These are phyloP conservation scores for Cryoendolithus antarcticus DNA, from an alignment of 2,329 filamentous ascomycete species.

Conservation along the genomic window DNA sequence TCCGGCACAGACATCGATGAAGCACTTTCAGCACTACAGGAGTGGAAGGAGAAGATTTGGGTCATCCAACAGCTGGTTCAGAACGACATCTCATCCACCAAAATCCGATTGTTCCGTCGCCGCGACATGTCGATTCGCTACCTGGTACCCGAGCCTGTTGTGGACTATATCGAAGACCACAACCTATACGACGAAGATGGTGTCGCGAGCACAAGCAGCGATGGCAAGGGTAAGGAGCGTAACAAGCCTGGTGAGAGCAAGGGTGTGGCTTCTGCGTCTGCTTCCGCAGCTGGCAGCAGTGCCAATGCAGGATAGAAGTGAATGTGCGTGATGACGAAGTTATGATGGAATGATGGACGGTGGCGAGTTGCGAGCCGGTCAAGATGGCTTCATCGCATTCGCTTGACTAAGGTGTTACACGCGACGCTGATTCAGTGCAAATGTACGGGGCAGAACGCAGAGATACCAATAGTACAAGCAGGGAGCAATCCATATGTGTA, in stretches of 20 bases:
- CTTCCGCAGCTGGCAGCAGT: too few relatives aligned
- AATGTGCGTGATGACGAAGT: too few relatives aligned
- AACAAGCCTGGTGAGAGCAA: slow-evolving; percentile 19
- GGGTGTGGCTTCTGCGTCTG: slow-evolving; percentile 1
- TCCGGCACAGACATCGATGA: slow-evolving; percentile 81
- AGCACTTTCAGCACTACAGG: slow-evolving; percentile 66
- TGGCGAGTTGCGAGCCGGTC: too few relatives aligned
- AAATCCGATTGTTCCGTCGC: slow-evolving; percentile 70
- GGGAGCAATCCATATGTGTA: too few relatives aligned
- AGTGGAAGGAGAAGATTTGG: slow-evolving; percentile 75
- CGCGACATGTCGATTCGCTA: slow-evolving; percentile 75
- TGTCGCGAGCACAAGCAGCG: slow-evolving; percentile 13
- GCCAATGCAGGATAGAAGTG: too few relatives aligned
- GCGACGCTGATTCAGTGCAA: too few relatives aligned
- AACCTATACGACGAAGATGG: slow-evolving; percentile 27
- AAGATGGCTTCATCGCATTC: too few relatives aligned
- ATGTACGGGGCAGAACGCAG: too few relatives aligned
- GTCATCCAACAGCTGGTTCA: slow-evolving; percentile 81
- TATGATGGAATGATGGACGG: too few relatives aligned
- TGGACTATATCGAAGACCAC: slow-evolving; percentile 37
- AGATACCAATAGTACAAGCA: too few relatives aligned
- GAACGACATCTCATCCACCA: slow-evolving; percentile 70
- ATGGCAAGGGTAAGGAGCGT: slow-evolving; percentile 17
- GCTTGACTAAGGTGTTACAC: too few relatives aligned
- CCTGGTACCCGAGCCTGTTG: slow-evolving; percentile 59